Percentiles rank a stretch among this genome's conserved stretches.
phyloP scores from a whole-genome alignment of 2,329 filamentous ascomycete species.

The Microthyrium microscopicum region DNA sequence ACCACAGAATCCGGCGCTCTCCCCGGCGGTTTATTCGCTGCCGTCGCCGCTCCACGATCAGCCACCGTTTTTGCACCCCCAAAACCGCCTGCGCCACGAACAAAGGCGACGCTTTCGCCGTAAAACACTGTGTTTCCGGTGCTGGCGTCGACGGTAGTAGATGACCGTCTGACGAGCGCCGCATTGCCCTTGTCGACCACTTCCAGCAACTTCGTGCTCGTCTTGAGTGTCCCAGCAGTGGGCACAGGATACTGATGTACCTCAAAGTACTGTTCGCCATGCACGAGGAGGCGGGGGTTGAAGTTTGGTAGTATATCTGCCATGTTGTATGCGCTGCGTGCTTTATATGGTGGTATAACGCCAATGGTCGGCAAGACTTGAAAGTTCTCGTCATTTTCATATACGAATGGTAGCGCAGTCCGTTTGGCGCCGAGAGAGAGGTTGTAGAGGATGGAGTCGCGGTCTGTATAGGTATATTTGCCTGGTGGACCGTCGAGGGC shows the following conservation, averaged over 20 bases:
- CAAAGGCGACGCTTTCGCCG: slow-evolving; percentile 87
- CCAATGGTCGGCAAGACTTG: slow-evolving; percentile 88
- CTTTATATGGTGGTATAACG: slow-evolving; percentile 85
- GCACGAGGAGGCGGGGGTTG: slow-evolving; percentile 92
- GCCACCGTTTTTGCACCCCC: slow-evolving; percentile 62
- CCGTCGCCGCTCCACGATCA: slow-evolving; percentile 69
- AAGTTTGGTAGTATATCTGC: slow-evolving; percentile 86
- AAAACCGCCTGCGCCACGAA: slow-evolving; percentile 81
- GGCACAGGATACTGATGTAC: slow-evolving; percentile 82
- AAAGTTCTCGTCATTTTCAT: slow-evolving; percentile 82
- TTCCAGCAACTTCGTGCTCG: slow-evolving; percentile 68
- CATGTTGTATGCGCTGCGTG: slow-evolving; percentile 61
- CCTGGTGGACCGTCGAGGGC: neutral
- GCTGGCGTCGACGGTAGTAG: slow-evolving; percentile 66
- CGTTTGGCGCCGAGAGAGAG: slow-evolving; percentile 84
- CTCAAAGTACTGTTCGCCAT: slow-evolving; percentile 97
- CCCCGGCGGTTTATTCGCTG: slow-evolving; percentile 60
- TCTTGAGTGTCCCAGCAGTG: slow-evolving; percentile 60
- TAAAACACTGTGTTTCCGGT: slow-evolving; percentile 89
- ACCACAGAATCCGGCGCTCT: slow-evolving; percentile 65
- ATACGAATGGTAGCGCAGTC: slow-evolving; percentile 72
- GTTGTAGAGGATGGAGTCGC: slow-evolving; percentile 23
- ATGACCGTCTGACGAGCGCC: slow-evolving; percentile 63
- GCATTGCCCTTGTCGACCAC: slow-evolving; percentile 92
- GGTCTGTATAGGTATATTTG: slow-evolving; percentile 1